Conservation (phyloP, 2,329 filamentous ascomycete genomes). For the Phyllosticta paracitricarpa region DNA sequence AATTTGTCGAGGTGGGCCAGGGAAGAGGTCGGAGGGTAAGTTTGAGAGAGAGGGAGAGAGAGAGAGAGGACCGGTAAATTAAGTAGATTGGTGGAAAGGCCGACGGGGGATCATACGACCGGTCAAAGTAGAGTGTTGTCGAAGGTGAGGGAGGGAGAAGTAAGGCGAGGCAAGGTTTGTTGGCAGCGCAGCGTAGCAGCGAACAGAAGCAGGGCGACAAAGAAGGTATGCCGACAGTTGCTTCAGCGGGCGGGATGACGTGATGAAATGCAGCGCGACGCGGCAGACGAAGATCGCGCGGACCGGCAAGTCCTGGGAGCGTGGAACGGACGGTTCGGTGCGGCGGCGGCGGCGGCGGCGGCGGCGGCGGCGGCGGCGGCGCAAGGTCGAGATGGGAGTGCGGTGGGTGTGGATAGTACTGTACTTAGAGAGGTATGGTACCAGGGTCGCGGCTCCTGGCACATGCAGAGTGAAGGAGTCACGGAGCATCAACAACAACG, state of each 20-base stretch:
- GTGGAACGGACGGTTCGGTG: background rate
- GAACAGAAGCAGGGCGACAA: constrained; percentile 10
- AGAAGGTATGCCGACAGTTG: constrained; percentile 20
- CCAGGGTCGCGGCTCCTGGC: background rate
- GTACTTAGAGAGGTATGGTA: background rate
- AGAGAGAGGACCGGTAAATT: background rate
- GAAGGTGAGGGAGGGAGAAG: background rate
- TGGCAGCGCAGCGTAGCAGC: background rate
- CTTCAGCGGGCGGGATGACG: constrained; percentile 17
- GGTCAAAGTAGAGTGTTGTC: background rate
- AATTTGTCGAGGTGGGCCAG: background rate
- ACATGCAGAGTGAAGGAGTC: background rate
- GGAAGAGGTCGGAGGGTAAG: background rate
- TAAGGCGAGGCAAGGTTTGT: background rate
- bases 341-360: background rate
- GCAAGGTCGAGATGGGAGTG: background rate
- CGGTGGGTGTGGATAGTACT: background rate
- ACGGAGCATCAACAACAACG: background rate
- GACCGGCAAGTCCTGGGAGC: no score
- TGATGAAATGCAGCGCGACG: constrained; percentile 7
- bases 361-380: background rate
- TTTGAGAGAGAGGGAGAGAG: background rate
- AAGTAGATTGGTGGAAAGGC: background rate
- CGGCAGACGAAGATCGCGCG: background rate
- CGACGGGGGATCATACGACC: background rate